A percentile compares a stretch with the other conserved stretches of the same genome.
Evolutionary conservation across 75 land plant genomes (phyloP).

Genomic region (Pinus tabuliformis): DNA sequence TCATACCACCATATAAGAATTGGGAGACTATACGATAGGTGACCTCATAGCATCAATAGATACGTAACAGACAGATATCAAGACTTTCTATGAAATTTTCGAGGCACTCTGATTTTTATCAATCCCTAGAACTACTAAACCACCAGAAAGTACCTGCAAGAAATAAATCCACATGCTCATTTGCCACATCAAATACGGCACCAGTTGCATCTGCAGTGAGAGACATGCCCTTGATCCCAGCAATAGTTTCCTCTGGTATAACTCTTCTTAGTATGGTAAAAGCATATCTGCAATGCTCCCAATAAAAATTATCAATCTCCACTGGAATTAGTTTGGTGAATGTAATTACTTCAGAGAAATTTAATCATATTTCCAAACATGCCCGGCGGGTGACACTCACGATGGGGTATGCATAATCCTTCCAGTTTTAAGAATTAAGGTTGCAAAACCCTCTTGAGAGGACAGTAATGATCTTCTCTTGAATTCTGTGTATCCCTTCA

Average conservation of each 20-base stretch:
- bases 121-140: background rate
- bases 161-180: conserved; percentile 50
- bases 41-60: background rate
- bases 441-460: conserved; percentile 68
- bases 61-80: background rate
- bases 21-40: background rate
- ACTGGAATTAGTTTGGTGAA: background rate
- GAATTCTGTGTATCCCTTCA: conserved; percentile 84
- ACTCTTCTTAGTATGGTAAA: conserved; percentile 58
- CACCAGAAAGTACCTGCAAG: conserved; percentile 48
- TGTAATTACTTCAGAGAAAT: background rate
- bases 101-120: background rate
- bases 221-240: conserved; percentile 59
- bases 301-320: background rate
- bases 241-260: conserved; percentile 73
- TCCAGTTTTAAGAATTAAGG: conserved; percentile 64
- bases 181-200: conserved; percentile 90
- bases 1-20: background rate
- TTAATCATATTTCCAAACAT: background rate
- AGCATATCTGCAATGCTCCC: conserved; percentile 50
- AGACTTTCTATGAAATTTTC: background rate
- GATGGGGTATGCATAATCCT: conserved; percentile 66
- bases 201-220: conserved; percentile 84
- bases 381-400: conserved; percentile 23
- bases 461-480: conserved; percentile 84